phyloP scores from a whole-genome alignment of 1,284 basidiomycete species.

The Pholiota adiposa region DNA sequence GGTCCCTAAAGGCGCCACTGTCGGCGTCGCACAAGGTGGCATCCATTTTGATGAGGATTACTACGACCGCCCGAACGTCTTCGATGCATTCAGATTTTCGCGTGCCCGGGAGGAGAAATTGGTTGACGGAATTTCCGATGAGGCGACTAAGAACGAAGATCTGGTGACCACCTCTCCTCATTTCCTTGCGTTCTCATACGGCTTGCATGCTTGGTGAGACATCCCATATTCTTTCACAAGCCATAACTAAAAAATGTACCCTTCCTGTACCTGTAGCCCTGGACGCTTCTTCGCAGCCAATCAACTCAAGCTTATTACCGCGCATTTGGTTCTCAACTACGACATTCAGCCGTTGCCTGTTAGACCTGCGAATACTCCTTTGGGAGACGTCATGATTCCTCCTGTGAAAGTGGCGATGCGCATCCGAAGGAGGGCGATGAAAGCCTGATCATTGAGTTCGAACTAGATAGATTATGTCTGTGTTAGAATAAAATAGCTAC shows the following conservation, averaged over 20 bases:
- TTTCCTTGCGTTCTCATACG: background rate
- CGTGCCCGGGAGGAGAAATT: background rate
- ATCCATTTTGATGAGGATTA: background rate
- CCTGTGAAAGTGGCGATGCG: background rate
- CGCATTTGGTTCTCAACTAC: background rate
- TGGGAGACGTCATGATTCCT: background rate
- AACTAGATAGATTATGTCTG: too few species aligned
- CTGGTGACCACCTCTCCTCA: background rate
- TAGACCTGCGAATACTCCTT: background rate
- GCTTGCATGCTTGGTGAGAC: background rate
- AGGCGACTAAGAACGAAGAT: background rate
- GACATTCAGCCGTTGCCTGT: background rate
- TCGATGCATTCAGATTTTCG: background rate
- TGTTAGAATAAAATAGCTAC: too few species aligned
- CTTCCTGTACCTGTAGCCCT: background rate
- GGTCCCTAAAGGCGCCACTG: background rate
- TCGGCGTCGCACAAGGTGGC: background rate
- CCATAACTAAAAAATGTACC: background rate
- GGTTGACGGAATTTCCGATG: background rate
- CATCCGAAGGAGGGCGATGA: background rate
- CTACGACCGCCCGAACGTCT: background rate
- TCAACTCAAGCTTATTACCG: background rate
- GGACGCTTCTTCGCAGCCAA: background rate
- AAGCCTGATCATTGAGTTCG: background rate
- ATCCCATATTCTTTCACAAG: background rate